Percentiles rank a stretch among this genome's conserved stretches.
Evolutionary conservation across 2,329 filamentous ascomycete genomes (phyloP).

Genomic region (Gnomoniopsis sp.): DNA sequence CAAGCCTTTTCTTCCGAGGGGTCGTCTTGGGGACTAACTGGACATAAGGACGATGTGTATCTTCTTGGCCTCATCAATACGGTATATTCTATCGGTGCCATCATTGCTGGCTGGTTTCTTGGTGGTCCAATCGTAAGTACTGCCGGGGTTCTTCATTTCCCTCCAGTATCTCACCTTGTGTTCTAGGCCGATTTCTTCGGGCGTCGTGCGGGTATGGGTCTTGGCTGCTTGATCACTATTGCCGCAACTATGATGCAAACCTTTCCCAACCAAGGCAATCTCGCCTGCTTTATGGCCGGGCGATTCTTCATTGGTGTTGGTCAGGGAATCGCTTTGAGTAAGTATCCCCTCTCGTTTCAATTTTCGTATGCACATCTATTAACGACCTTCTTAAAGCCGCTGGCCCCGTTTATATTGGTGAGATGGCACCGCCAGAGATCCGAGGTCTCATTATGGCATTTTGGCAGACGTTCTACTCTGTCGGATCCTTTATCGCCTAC

Average conservation of each 20-base stretch:
- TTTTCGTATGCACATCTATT: constrained; percentile 27
- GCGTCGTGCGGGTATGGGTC: constrained; percentile 61
- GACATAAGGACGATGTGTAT: constrained; percentile 26
- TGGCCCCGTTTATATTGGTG: constrained; percentile 69
- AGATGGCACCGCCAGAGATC: constrained; percentile 61
- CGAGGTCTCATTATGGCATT: constrained; percentile 67
- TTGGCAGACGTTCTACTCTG: constrained; percentile 66
- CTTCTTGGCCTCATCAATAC: constrained; percentile 58
- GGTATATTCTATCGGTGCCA: constrained; percentile 67
- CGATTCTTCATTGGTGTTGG: constrained; percentile 67
- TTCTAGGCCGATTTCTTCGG: constrained; percentile 53
- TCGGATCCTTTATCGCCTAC: constrained; percentile 63
- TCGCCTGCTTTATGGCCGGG: constrained; percentile 66
- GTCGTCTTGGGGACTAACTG: neutral
- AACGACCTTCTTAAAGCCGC: constrained; percentile 36
- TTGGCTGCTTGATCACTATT: constrained; percentile 62
- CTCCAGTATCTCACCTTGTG: neutral
- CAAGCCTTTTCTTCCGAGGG: neutral
- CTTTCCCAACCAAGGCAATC: constrained; percentile 56
- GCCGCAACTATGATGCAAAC: constrained; percentile 67
- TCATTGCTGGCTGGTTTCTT: constrained; percentile 67
- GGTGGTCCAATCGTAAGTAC: constrained; percentile 56
- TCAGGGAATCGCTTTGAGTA: constrained; percentile 59
- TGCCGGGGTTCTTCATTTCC: too few species aligned
- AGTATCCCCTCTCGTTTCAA: neutral